Conservation (phyloP, 2,329 filamentous ascomycete species). For the Xylariaceae sp. region DNA sequence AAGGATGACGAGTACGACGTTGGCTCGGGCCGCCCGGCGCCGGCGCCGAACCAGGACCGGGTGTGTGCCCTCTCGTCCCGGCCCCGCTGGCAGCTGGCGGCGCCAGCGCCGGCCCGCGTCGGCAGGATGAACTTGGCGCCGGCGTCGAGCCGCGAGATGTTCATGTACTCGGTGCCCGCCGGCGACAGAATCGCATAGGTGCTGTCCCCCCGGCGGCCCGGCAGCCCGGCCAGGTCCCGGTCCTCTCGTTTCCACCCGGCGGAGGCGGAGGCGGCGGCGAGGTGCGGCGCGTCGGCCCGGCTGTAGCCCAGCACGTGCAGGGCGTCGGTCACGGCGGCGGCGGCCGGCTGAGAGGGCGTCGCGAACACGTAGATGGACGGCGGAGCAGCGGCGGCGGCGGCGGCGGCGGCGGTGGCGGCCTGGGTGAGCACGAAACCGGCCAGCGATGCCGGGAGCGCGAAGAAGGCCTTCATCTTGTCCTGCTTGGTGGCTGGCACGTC, state of each 20-base stretch:
- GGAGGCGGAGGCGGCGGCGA: too few relatives aligned
- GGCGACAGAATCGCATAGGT: conserved; percentile 15
- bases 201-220: conserved; percentile 3
- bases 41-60: too few relatives aligned
- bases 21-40: too few relatives aligned
- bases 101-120: too few relatives aligned
- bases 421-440: too few relatives aligned
- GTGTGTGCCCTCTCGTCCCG: too few relatives aligned
- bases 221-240: too few relatives aligned
- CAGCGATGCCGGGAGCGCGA: conserved; percentile 7
- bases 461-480: conserved; percentile 8
- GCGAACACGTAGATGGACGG: conserved; percentile 18
- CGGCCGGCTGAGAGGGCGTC: conserved; percentile 11
- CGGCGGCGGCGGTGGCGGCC: conserved; percentile 1
- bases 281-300: conserved; percentile 3
- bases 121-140: conserved; percentile 20
- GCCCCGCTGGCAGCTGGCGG: too few relatives aligned
- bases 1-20: conserved; percentile 1
- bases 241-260: too few relatives aligned
- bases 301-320: conserved; percentile 17
- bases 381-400: conserved; percentile 2
- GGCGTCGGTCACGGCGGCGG: conserved; percentile 12
- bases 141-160: conserved; percentile 11
- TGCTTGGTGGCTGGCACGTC: too few relatives aligned
- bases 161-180: conserved; percentile 8